Evolutionary conservation across 148 eudicot genomes (phyloP), one percentile per base, ranked within the genome.

Genomic region (Cornus florida): DNA sequence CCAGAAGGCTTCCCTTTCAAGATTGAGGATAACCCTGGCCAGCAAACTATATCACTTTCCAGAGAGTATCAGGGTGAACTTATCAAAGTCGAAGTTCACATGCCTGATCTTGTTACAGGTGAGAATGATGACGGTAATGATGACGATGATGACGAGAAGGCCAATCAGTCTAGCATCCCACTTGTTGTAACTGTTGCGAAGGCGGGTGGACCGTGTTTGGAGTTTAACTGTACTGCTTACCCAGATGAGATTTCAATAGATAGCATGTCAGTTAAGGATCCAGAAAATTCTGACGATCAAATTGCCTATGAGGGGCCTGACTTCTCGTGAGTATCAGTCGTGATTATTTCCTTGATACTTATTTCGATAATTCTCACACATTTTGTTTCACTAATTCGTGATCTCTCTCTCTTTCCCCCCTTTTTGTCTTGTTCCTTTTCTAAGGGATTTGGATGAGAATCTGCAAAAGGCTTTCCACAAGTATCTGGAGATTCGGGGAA

Each of bases 381-480:
- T 28, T 31, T 73, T 48, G n/a, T 35, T 50, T 46, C 13, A 41
- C 75, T 70, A 28, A 20, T 73, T 13, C 2, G 23, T 64, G 14
- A 41, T 20, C 6, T 70, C 24, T 19, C 0, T 69, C 56, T 33
- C 9, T 6, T 19, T 39, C 16, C 32, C 14, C 10, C 16, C 12
- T 50, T 10, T 66, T 39, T 62, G 22, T 6, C 17, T 9, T 32
- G 7, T 8, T 5, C 4, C 24, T 8, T 20, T 22, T 7, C 31
- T 72, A 6, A 88, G 93, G 73, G 93, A 88, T 80, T 82, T 90
- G 91, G 90, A 90, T 82, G 93, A 88, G 75, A 90, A 90, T 77
- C 70, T 90, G 79, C 91, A 90, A 78, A 87, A 87, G 76, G 93
- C 90, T 14, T 90, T 90, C 77, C 89, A 80, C 82, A 88, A 88